Evolutionary conservation across 1,139 yeast genomes (phyloP).

Genomic region (Geotrichum aggregatum): DNA sequence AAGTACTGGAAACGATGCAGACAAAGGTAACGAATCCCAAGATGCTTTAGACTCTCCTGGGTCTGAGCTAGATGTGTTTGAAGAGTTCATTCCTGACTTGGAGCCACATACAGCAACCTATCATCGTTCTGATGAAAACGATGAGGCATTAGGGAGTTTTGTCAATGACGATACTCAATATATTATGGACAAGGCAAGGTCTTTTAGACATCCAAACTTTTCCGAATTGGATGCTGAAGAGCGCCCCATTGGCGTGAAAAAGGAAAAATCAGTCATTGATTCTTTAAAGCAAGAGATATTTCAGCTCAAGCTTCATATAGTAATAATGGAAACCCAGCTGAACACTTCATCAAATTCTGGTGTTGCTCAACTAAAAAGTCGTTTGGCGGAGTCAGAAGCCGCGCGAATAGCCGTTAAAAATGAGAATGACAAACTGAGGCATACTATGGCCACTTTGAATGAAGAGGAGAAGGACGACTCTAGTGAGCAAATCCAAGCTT

Average conservation of each 20-base stretch:
- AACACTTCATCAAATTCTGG: slow-evolving; percentile 24
- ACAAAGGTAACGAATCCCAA: not conserved
- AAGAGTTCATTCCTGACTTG: slow-evolving; percentile 11
- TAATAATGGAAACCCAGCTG: slow-evolving; percentile 25
- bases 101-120: not conserved
- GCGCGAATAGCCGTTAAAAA: slow-evolving; percentile 23
- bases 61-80: slow-evolving; percentile 15
- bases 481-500: slow-evolving; percentile 2
- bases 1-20: not conserved
- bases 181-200: slow-evolving; percentile 9
- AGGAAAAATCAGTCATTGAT: slow-evolving; percentile 20
- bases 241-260: slow-evolving; percentile 14
- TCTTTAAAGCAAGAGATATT: slow-evolving; percentile 24
- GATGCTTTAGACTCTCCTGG: slow-evolving; percentile 14
- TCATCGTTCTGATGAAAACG: not conserved
- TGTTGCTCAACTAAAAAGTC: slow-evolving; percentile 25
- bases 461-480: slow-evolving; percentile 14
- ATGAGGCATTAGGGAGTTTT: not conserved
- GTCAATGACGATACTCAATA: slow-evolving; percentile 8
- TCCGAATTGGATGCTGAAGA: slow-evolving; percentile 1
- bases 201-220: not conserved
- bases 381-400: slow-evolving; percentile 25
- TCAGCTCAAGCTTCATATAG: slow-evolving; percentile 25
- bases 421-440: slow-evolving; percentile 26
- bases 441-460: slow-evolving; percentile 19